Evolutionary conservation across 257 asterid genomes (phyloP).

Genomic region (Solanum paucissectum): DNA sequence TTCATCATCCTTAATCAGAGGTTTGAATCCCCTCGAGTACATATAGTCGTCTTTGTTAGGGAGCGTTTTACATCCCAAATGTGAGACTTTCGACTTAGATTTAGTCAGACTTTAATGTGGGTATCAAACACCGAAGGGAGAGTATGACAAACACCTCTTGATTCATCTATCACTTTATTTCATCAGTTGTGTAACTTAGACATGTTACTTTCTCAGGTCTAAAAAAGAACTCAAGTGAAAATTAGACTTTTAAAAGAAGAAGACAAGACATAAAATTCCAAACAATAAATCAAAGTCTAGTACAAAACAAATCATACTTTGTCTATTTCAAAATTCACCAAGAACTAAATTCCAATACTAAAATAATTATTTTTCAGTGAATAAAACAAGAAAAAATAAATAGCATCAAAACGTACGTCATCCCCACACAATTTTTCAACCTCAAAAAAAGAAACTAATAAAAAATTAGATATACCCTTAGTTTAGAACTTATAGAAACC

Average conservation of each 20-base stretch:
- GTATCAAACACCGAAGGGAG: no score
- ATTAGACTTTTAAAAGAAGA: background rate
- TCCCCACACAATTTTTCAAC: background rate
- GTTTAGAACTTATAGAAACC: background rate
- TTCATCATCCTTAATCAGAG: no score
- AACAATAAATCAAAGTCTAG: background rate
- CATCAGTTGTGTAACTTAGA: background rate
- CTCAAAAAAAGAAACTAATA: background rate
- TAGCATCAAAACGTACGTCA: background rate
- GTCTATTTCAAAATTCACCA: background rate
- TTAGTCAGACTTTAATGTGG: no score
- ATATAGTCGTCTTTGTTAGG: no score
- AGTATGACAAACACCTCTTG: background rate
- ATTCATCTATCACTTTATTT: background rate
- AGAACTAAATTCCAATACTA: background rate
- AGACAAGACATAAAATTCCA: background rate
- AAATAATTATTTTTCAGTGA: background rate
- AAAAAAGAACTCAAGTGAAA: background rate
- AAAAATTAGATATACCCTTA: background rate
- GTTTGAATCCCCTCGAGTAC: no score
- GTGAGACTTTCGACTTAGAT: accelerated
- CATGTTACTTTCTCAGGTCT: background rate
- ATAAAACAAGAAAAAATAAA: background rate
- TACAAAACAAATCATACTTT: background rate
- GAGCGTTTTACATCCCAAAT: no score